Evolutionary conservation across 768 basidiomycete genomes (phyloP), one percentile per base, ranked within the genome.

Genomic region (Russula lepida): DNA sequence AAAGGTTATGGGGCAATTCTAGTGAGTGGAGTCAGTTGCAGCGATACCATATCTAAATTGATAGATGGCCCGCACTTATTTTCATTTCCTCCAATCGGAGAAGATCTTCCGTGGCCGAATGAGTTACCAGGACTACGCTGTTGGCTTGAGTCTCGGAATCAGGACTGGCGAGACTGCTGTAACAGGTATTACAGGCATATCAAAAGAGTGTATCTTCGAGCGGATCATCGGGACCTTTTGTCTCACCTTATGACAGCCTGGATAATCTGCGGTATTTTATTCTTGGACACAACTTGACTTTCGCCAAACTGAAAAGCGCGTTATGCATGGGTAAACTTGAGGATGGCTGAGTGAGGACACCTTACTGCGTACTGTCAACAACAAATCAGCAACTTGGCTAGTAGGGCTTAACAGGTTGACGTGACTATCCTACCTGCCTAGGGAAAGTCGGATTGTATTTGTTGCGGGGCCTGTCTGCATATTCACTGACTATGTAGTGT

Each of bases 1-100:
- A 79, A 55, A 86, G 71, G 69, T 92, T 92, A 67, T 81, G 81
- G 0, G 89, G 90, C 27, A 92, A 71, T 72, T 83, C 89, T 91
- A 68, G 53, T 30, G 44, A 30, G 49, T 28, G 41, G 19, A 28
- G 52, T 53, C 48, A 39, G 60, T 43, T 41, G 21, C 9, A 32
- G 27, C 28, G 4, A 54, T 28, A 58, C 49, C 41, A 60, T 53
- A 35, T 49, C 62, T 37, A 48, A 50, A 48, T 54, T 53, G 49
- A 54, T 21, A 27, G 44, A 11, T 49, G 55, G 41, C 44, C 71
- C 87, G 68, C 68, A 91, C 89, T 86, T 68, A 91, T 88, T 73
- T 83, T 84, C 81, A 91, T 85, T 50, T 90, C 88, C 55, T 88
- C 85, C 39, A 92, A 75, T 19, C 83, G 78, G 43, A 80, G 75